These are phyloP conservation scores for Phytopythium chamaehyphon DNA, from an alignment of 352 stramenopile genomes.

Conservation along the genomic window DNA sequence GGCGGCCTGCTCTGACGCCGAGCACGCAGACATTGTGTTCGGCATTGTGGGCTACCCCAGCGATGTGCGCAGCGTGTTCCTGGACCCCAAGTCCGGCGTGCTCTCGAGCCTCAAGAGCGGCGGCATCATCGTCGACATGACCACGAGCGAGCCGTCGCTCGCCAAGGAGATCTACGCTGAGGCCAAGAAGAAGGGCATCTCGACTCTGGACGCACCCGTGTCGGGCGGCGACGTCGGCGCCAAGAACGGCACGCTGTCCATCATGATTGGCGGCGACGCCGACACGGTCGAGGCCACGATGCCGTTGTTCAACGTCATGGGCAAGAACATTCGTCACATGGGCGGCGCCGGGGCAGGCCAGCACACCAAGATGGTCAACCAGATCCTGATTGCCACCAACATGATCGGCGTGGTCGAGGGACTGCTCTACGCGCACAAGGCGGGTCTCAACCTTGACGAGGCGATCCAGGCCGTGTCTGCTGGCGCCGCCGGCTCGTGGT, in stretches of 20 bases:
- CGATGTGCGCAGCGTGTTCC: constrained; percentile 81
- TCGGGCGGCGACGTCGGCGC: constrained; percentile 87
- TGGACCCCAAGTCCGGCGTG: constrained; percentile 59
- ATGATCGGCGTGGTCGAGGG: constrained; percentile 89
- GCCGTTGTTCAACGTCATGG: constrained; percentile 87
- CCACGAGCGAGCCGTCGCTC: constrained; percentile 83
- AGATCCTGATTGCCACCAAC: constrained; percentile 87
- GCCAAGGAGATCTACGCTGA: constrained; percentile 85
- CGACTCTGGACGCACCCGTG: constrained; percentile 73
- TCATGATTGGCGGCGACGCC: constrained; percentile 88
- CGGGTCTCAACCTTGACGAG: constrained; percentile 81
- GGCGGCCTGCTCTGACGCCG: background rate
- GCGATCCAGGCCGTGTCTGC: constrained; percentile 82
- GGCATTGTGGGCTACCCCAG: constrained; percentile 86
- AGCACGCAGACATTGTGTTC: constrained; percentile 79
- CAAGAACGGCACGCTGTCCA: constrained; percentile 78
- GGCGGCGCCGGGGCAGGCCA: constrained; percentile 76
- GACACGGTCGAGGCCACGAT: constrained; percentile 64
- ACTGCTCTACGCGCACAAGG: constrained; percentile 84
- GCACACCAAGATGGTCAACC: constrained; percentile 92
- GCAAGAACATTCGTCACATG: constrained; percentile 91
- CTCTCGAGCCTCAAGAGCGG: constrained; percentile 64
- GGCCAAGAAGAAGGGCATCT: constrained; percentile 67
- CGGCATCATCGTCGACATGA: constrained; percentile 90
- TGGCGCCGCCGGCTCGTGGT: constrained; percentile 85